Evolutionary conservation across 768 basidiomycete species (phyloP), one percentile per base, ranked within the genome.

Genomic region (Pholiota conissans): DNA sequence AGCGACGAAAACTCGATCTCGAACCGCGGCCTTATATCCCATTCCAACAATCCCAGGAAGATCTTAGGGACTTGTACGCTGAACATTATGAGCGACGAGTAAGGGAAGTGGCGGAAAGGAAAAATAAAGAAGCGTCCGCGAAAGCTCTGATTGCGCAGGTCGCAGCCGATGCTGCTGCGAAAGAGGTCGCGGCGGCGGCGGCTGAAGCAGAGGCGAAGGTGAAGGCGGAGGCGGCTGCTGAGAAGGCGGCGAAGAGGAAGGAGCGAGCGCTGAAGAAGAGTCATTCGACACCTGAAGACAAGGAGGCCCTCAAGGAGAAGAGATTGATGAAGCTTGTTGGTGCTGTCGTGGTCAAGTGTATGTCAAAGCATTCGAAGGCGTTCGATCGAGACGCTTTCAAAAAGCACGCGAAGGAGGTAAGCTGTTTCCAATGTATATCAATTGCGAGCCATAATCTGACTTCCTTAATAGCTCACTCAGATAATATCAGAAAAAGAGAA

Each of bases 401-500:
- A 80, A 87, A 88, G 68, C 86, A 97, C 68, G 97, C 97, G 2
- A 93, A 94, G 69, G 93, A 98, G 84, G 96, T 93, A 60, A 67
- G 27, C 3, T 28, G 30, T 53, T 54, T 30, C 34, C 49, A 54
- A 42, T 45, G 2, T 55, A 24, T 28, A 52, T 32, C 7, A 28
- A 3, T 49, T 34, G 27, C 35, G 59, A 26, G 22, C 18, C 40
- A 57, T 22, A 51, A 24, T 26, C 34, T 61, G n/a, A 54, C 49
- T 18, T 28, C 52, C 28, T 57, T 59, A 20, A 13, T 66, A 97
- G 95, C 77, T 97, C 59, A 94, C 94, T 0, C 81, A 89, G 57
- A 69, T 92, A 50, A 89, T 99, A 56, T 81, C 87, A n/a, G 90
- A 95, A 50, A 97, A 97, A 72, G 96, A 99, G 78, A 96, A 96